phyloP scores from a whole-genome alignment of 192 early-diverging fungal genomes.

The Coemansia umbellata region DNA sequence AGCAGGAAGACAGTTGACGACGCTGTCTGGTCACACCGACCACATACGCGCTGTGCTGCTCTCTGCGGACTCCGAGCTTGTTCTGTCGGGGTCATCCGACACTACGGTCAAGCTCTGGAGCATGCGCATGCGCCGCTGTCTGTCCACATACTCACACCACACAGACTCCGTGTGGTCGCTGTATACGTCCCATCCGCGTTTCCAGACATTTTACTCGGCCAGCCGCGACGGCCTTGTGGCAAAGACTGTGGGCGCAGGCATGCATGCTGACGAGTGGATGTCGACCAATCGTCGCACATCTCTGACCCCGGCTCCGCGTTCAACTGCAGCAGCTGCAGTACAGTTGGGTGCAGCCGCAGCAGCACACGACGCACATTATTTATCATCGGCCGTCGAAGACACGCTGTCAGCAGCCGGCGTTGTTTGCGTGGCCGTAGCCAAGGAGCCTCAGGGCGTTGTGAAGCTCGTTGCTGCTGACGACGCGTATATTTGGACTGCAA shows the following conservation, averaged over 20 bases:
- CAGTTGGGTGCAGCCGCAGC: not conserved
- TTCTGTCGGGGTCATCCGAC: conserved; percentile 91
- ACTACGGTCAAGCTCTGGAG: conserved; percentile 98
- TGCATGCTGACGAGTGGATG: conserved; percentile 21
- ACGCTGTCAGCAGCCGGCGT: conserved; percentile 4
- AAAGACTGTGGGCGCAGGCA: conserved; percentile 64
- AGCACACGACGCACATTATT: not conserved
- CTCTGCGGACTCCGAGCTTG: conserved; percentile 79
- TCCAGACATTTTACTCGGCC: conserved; percentile 90
- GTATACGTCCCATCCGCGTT: conserved; percentile 75
- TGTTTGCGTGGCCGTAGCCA: conserved; percentile 79
- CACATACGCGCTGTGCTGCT: conserved; percentile 86
- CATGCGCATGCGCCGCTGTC: conserved; percentile 76
- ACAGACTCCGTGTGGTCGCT: conserved; percentile 89
- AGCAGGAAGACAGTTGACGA: conserved; percentile 64
- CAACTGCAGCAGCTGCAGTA: not conserved
- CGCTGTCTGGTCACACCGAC: conserved; percentile 92
- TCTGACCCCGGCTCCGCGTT: conserved; percentile 3
- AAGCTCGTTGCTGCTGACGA: conserved; percentile 84
- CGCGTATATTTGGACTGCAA: conserved; percentile 89
- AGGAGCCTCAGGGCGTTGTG: conserved; percentile 77
- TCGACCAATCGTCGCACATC: conserved; percentile 10
- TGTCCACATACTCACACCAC: conserved; percentile 86
- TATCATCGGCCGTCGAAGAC: conserved; percentile 20
- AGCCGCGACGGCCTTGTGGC: conserved; percentile 88